Percentiles rank a stretch among this genome's conserved stretches.
Conservation (phyloP, 495 filamentous ascomycete genomes). For the Daldinia caldariorum region DNA sequence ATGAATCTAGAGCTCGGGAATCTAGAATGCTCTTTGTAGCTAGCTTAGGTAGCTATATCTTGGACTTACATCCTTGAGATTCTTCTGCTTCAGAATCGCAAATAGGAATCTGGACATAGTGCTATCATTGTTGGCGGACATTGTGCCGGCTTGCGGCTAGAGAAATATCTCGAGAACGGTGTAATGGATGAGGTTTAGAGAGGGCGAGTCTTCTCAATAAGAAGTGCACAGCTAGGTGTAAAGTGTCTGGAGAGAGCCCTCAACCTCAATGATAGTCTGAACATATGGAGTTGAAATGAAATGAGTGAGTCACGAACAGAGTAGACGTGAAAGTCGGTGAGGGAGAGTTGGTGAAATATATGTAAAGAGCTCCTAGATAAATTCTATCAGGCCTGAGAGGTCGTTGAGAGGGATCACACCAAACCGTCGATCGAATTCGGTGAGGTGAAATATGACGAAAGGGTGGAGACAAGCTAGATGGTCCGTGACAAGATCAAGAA, state of each 20-base stretch:
- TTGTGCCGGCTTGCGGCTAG: constrained; percentile 40
- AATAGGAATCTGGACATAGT: constrained; percentile 72
- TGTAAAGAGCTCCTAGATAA: constrained; percentile 41
- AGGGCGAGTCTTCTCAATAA: constrained; percentile 41
- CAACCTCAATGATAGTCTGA: constrained; percentile 37
- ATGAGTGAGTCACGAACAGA: constrained; percentile 51
- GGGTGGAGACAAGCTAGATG: constrained; percentile 35
- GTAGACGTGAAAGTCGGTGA: constrained; percentile 52
- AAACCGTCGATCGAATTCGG: constrained; percentile 37
- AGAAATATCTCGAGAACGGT: constrained; percentile 17
- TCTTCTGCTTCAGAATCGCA: constrained; percentile 78
- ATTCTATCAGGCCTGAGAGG: constrained; percentile 40
- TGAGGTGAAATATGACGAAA: constrained; percentile 43
- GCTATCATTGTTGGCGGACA: constrained; percentile 61
- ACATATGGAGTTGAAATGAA: constrained; percentile 43
- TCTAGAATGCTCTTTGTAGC: neutral
- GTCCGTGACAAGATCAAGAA: constrained; percentile 10
- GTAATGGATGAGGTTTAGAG: constrained; percentile 13
- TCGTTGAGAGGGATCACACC: constrained; percentile 46
- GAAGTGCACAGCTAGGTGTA: constrained; percentile 44
- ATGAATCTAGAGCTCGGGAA: neutral
- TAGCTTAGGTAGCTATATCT: neutral
- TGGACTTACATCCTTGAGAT: constrained; percentile 72
- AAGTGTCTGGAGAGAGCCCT: constrained; percentile 26
- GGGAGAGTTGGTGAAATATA: constrained; percentile 50